Conservation (phyloP, 176 grass and related monocot species). For the Pontederia paniculata region DNA sequence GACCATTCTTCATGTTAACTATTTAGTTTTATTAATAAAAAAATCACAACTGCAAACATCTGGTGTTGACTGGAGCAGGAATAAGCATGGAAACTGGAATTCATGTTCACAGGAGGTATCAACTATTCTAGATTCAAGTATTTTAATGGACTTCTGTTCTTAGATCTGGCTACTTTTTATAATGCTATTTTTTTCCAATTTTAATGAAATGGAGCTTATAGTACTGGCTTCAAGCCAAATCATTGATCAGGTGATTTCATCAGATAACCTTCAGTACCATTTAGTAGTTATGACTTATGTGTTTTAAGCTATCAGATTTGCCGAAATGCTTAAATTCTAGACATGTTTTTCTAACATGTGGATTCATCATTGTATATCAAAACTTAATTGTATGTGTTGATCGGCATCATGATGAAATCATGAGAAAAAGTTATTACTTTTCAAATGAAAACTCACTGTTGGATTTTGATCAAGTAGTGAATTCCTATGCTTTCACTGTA, state of each 20-base stretch:
- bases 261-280: not conserved
- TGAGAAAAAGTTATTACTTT: no score
- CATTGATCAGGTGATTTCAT: slow-evolving; percentile 65
- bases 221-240: slow-evolving; percentile 95
- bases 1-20: slow-evolving; percentile 13
- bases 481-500: no score
- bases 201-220: slow-evolving; percentile 93
- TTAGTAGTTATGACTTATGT: no score
- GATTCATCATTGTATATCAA: no score
- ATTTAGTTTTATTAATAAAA: slow-evolving; percentile 27
- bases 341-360: no score
- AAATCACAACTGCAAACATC: slow-evolving; percentile 47
- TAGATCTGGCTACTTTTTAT: slow-evolving; percentile 2
- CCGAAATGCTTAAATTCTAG: no score
- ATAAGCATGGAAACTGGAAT: slow-evolving; percentile 92
- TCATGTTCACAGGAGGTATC: slow-evolving; percentile 90
- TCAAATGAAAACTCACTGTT: no score
- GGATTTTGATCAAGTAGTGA: no score
- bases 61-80: slow-evolving; percentile 92
- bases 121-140: not conserved
- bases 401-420: no score
- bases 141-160: not conserved
- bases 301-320: no score
- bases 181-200: slow-evolving; percentile 5
- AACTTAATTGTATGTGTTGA: no score